Evolutionary conservation across 202 grass and related monocot genomes (phyloP), one percentile per base, ranked within the genome.

Genomic region (Zoysia matrella): DNA sequence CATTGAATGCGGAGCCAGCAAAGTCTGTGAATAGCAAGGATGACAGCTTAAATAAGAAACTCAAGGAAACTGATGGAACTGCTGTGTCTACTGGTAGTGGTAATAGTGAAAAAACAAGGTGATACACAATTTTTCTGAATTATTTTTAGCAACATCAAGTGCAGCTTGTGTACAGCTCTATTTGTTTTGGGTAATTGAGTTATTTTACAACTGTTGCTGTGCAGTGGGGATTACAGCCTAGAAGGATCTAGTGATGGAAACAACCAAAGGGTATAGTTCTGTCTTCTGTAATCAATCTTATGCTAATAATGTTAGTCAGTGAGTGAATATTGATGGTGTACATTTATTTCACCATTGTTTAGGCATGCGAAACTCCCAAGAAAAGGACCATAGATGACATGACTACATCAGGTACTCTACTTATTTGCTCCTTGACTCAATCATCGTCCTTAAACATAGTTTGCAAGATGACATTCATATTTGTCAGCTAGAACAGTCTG

Each of bases 21-120:
- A 94, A 90, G 14, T 82, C 85, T 64, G 78, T 77, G 70, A 89
- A 73, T 67, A 90, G 88, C 57, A 90, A 87, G 45, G 87, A 89
- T 4, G 86, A 86, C 72, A 80, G 67, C 69, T 67, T 46, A 39
- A 84, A 55, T 48, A 92, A 84, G 80, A 89, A 85, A 64, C 55
- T 84, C 14, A 92, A 90, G 83, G 89, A 86, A 60, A 74, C 78
- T 22, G 22, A 22, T 22, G 22, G 22, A 0, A 22, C 22, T 22
- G 22, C 22, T 22, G 22, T 22, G 22, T 22, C 22, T 22, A 22
- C 22, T 22, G 22, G 22, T 22, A 22, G 22, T 22, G 22, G 22
- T 22, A 22, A 71, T 70, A 88, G 83, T 87, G 83, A 87, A 57
- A 94, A 87, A 72, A 64, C 83, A 61, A 88, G 86, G 89, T 92